phyloP scores from a whole-genome alignment of 345 rosid genomes.

The Diplotaxis tenuifolia region DNA sequence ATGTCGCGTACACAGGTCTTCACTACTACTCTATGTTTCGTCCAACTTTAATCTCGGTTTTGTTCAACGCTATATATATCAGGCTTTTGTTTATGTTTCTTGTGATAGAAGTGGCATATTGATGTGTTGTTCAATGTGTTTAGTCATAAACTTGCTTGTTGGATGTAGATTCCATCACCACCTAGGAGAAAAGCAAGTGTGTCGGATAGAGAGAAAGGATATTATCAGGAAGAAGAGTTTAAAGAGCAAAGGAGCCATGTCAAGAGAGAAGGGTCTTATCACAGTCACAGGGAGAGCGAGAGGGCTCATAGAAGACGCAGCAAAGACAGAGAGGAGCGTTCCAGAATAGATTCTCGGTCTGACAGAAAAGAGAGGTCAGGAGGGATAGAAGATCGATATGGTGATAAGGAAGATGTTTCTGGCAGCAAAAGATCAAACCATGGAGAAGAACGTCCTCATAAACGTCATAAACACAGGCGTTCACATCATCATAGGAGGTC shows the following conservation, averaged over 20 bases:
- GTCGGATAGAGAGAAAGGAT: slow-evolving; percentile 42
- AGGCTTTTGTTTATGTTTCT: neutral
- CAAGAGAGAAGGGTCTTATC: slow-evolving; percentile 7
- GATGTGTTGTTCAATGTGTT: neutral
- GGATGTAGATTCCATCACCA: slow-evolving; percentile 75
- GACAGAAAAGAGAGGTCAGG: slow-evolving; percentile 40
- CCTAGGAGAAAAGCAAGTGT: slow-evolving; percentile 60
- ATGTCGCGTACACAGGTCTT: slow-evolving; percentile 73
- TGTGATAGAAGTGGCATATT: neutral
- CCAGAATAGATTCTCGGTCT: slow-evolving; percentile 17
- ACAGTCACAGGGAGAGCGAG: slow-evolving; percentile 7
- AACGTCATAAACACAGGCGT: slow-evolving; percentile 24
- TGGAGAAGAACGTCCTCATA: slow-evolving; percentile 27
- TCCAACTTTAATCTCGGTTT: neutral
- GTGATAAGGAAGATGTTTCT: slow-evolving; percentile 29
- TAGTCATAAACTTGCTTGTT: neutral
- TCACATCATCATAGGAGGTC: neutral
- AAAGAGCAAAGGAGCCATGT: slow-evolving; percentile 14
- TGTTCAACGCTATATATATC: neutral
- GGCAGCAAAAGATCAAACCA: slow-evolving; percentile 32
- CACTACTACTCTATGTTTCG: neutral
- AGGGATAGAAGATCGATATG: slow-evolving; percentile 34
- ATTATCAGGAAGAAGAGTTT: slow-evolving; percentile 34
- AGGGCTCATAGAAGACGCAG: slow-evolving; percentile 24
- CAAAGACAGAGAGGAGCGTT: slow-evolving; percentile 37